Percentiles rank a stretch among this genome's conserved stretches.
phyloP scores from a whole-genome alignment of 108 stramenopile species.

The Hondaea fermentalgiana region DNA sequence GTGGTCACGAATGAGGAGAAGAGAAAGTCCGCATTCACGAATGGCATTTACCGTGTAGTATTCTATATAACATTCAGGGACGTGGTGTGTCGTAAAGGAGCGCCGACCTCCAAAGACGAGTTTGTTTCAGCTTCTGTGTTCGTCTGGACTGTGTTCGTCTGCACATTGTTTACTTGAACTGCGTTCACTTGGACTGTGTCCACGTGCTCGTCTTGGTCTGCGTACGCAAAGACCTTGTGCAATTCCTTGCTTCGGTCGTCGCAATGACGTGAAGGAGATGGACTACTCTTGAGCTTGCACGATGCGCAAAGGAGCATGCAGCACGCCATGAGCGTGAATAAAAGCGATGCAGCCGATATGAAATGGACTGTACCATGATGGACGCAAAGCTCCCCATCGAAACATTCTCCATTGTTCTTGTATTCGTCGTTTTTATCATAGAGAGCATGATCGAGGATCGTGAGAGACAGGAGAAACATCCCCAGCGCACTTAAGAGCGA shows the following conservation, averaged over 20 bases:
- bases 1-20: too few relatives aligned
- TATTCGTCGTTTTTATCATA: not conserved
- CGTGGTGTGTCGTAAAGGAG: too few relatives aligned
- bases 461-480: too few relatives aligned
- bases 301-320: not conserved
- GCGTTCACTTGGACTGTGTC: too few relatives aligned
- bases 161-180: too few relatives aligned
- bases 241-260: not conserved
- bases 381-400: not conserved
- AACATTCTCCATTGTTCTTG: not conserved
- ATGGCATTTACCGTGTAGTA: too few relatives aligned
- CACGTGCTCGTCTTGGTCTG: not conserved
- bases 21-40: too few relatives aligned
- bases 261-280: not conserved
- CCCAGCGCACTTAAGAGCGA: too few relatives aligned
- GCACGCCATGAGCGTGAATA: not conserved
- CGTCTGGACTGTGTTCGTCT: too few relatives aligned
- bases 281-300: not conserved
- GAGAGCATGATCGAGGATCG: not conserved
- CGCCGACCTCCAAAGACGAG: too few relatives aligned
- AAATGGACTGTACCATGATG: not conserved
- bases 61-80: too few relatives aligned
- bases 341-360: not conserved
- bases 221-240: not conserved
- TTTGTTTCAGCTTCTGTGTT: too few relatives aligned